Conservation (phyloP, 2,329 filamentous ascomycete species). For the Fusarium verrucosum region DNA sequence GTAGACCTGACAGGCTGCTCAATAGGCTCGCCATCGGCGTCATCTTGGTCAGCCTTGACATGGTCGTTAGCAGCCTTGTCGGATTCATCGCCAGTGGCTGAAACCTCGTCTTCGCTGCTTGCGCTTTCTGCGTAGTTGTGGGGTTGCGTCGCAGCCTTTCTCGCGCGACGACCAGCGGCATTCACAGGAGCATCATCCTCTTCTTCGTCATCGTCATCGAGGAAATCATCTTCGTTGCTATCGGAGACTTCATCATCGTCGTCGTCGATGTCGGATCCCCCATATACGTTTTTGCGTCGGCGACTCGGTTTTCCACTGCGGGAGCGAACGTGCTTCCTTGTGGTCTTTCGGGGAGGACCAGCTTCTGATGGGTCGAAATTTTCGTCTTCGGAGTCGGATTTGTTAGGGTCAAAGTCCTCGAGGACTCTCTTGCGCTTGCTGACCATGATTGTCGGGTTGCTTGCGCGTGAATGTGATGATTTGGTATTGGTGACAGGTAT, state of each 20-base stretch:
- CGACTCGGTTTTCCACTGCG: slow-evolving; percentile 48
- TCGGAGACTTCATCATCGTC: slow-evolving; percentile 67
- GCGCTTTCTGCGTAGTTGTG: slow-evolving; percentile 60
- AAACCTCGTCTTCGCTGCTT: slow-evolving; percentile 54
- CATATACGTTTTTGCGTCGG: slow-evolving; percentile 57
- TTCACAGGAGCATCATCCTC: slow-evolving; percentile 56
- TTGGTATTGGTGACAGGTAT: slow-evolving; percentile 15
- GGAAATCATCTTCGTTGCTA: slow-evolving; percentile 61
- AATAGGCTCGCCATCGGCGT: slow-evolving; percentile 37
- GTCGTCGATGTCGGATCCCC: slow-evolving; percentile 68
- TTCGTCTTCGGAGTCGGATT: slow-evolving; percentile 72
- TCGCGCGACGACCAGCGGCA: slow-evolving; percentile 59
- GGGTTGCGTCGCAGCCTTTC: slow-evolving; percentile 57
- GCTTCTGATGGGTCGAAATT: slow-evolving; percentile 68
- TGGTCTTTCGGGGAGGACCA: slow-evolving; percentile 52
- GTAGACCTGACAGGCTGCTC: slow-evolving; percentile 40
- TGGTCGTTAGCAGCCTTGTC: slow-evolving; percentile 43
- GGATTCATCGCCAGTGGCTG: slow-evolving; percentile 44
- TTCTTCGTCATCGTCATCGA: slow-evolving; percentile 58
- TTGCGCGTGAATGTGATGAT: slow-evolving; percentile 3
- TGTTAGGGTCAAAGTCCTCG: slow-evolving; percentile 71
- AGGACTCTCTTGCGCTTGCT: slow-evolving; percentile 67
- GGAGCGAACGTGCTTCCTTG: slow-evolving; percentile 55
- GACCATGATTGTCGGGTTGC: slow-evolving; percentile 40
- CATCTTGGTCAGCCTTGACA: slow-evolving; percentile 40